phyloP scores from a whole-genome alignment of 176 grass and related monocot genomes.

The Chloris gayana region DNA sequence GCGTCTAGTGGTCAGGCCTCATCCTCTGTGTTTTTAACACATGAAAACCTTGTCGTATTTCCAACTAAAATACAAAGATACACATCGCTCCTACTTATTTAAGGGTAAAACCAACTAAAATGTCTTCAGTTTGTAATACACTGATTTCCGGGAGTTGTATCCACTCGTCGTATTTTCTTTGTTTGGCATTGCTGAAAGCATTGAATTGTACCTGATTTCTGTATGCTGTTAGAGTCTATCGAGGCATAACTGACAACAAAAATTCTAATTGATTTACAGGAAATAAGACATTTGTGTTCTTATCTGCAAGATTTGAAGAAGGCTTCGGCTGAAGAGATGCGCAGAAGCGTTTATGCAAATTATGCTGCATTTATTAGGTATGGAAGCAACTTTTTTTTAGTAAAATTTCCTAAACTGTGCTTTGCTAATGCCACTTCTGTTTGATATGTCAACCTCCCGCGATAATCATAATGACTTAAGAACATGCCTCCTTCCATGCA shows the following conservation, averaged over 20 bases:
- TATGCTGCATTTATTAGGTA: conserved; percentile 96
- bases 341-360: conserved; percentile 95
- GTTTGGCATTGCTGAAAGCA: conserved; percentile 1
- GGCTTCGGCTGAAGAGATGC: conserved; percentile 99
- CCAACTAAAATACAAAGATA: too few species aligned
- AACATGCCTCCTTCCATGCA: background rate
- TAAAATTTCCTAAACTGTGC: background rate
- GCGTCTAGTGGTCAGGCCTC: too few species aligned
- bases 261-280: conserved; percentile 57
- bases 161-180: background rate
- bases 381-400: background rate
- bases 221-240: conserved; percentile 8
- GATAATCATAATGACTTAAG: background rate
- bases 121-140: background rate
- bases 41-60: too few species aligned
- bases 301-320: conserved; percentile 99
- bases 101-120: background rate
- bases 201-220: conserved; percentile 19
- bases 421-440: conserved; percentile 16
- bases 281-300: conserved; percentile 87
- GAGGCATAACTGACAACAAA: conserved; percentile 37
- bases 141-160: too few species aligned
- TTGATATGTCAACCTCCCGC: conserved; percentile 17
- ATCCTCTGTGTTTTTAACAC: too few species aligned
- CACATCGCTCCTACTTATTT: too few species aligned